Evolutionary conservation across 2,329 filamentous ascomycete species (phyloP), one percentile per base, ranked within the genome.

Genomic region (Cladorrhinum sp.): DNA sequence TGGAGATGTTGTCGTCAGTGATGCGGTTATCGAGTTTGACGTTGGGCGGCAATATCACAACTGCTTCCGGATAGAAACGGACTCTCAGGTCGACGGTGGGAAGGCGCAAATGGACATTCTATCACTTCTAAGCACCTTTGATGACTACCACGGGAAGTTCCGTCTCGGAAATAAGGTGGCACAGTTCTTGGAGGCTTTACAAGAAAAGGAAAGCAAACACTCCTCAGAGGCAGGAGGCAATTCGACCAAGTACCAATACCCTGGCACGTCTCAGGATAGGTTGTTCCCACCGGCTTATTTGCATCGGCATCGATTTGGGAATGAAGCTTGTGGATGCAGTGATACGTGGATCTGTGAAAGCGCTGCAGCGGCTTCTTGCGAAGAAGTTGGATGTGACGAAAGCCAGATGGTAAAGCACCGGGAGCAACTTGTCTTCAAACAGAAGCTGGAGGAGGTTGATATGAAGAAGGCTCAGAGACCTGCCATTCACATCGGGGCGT

Each of bases 1-100:
- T 0, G 69, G 68, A 9, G 69, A 70, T 51, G 63, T 68, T n/a
- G 51, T 66, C 20, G 63, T 69, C 62, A 69, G 68, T 56, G 64
- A 63, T 2, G 55, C 36, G 0, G 24, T 69, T 5, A 58, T 67
- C 8, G 65, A 69, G 18, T 67, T 69, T 54, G 68, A 70, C 21
- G 60, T 67, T 6, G 67, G 70, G 2, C 24, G 63, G 2, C 59
- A 65, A 24, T 66, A 65, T 10, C 62, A 64, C 2, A 59, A 60
- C 16, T 48, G 51, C 0, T 69, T 71, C 57, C 26, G 26, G 4
- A 28, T 28, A 4, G 9, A 28, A 9, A 9, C 4, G 4, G 26
- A 9, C 4, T 4, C 26, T 28, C 10, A n/a, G 2, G 39, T 57
- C 0, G 70, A 70, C 53, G 61, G 54, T 0, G 62, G 62, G 2